Base-by-base conservation (phyloP, 371 early-diverging fungal species). In the Batkoa obscura region DNA sequence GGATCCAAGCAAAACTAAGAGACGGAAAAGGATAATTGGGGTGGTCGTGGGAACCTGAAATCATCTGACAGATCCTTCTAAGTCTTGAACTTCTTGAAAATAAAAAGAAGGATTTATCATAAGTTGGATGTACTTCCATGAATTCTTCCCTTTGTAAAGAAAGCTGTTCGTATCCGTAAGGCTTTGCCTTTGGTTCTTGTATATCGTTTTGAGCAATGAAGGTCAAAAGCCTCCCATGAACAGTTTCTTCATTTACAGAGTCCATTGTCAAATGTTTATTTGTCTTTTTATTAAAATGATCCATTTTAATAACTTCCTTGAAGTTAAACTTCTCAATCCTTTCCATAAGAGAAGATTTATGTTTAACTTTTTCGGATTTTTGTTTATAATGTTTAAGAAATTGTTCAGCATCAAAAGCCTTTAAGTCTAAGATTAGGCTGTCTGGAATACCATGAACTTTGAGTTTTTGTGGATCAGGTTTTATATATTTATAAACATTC, bases 91-190 rank as follows among this genome's bases (percentile, higher is more conserved):
- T 64, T 31, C 64, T 62, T 1, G 74, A 68, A 31, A 79, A 71
- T 0, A 79, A 32, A 59, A 72, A 77, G 2, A 79, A 62, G 0
- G 80, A 72, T 12, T 71, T 70, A 46, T 79, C 76, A 30, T 77
- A 76, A 33, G 72, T 69, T 6, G 80, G 80, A 58, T 79, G 80
- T 0, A 73, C 69, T 17, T 64, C 64, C 10, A 76, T 65, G 43
- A 79, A 79, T 48, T 79, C 80, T 12, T 55, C 53, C 35, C 53
- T 36, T 12, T 34, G 38, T 39, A 53, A 15, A 12, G n/a, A 39
- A 30, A 23, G 47, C 5, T n/a, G 23, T 6, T 47, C 47, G n/a
- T n/a, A n/a, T n/a, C n/a, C n/a, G n/a, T n/a, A n/a, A n/a, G n/a
- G n/a, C n/a, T 45, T 45, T 3, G 45, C 45, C 2, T 38, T 38